phyloP scores from a whole-genome alignment of 1,139 yeast species.

The Yamadazyma sp. region DNA sequence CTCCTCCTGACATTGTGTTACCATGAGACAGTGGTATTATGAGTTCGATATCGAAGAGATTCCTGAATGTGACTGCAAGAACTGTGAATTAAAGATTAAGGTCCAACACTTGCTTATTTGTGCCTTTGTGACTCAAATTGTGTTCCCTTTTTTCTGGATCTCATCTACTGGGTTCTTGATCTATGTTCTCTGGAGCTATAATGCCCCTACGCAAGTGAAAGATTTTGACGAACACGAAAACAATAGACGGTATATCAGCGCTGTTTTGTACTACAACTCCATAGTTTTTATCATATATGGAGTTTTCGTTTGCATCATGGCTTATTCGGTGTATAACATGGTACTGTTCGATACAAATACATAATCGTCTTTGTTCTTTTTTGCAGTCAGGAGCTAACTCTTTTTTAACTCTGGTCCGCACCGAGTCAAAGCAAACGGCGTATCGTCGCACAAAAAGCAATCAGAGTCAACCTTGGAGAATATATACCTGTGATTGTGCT shows the following conservation, averaged over 20 bases:
- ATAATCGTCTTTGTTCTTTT: not conserved
- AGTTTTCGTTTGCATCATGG: no score
- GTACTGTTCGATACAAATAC: not conserved
- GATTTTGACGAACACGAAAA: constrained; percentile 6
- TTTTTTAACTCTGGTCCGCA: not conserved
- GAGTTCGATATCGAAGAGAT: constrained; percentile 10
- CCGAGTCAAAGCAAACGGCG: constrained; percentile 1
- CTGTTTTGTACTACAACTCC: constrained; percentile 4
- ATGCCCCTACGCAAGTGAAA: constrained; percentile 5
- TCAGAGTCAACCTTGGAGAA: constrained; percentile 2
- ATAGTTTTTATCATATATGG: constrained; percentile 6
- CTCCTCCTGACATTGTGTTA: no score
- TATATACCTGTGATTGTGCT: not conserved
- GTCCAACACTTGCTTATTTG: not conserved
- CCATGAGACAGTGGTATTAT: constrained; percentile 2
- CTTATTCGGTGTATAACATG: not conserved
- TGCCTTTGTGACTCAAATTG: constrained; percentile 1
- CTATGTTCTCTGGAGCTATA: constrained; percentile 3
- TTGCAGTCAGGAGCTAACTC: constrained; percentile 6
- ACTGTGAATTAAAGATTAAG: constrained; percentile 6
- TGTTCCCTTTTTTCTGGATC: constrained; percentile 10
- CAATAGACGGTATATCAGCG: constrained; percentile 2
- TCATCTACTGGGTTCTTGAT: constrained; percentile 1
- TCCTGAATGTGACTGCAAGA: constrained; percentile 8
- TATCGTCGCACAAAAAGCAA: not conserved